Base-by-base conservation (phyloP, 2,329 filamentous ascomycete species). In the Exserohilum turcica region DNA sequence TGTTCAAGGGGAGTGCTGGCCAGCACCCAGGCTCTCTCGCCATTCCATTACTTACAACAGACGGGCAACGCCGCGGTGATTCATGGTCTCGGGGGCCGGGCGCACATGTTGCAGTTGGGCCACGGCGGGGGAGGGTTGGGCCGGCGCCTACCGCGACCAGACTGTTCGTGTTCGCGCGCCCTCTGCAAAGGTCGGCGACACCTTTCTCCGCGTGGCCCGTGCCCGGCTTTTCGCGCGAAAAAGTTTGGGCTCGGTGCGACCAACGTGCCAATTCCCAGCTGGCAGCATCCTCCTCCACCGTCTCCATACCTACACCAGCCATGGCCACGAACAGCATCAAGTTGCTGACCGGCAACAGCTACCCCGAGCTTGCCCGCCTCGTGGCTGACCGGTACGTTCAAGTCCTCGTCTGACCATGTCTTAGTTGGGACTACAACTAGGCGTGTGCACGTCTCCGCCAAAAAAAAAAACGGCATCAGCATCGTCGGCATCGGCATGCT, bases 251-350 rank as follows among this genome's bases (percentile, higher is more conserved):
- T 59, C 47, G 42, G 46, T 24, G 38, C 44, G 48, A 52, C 7
- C 52, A 13, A 50, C 48, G 40, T 58, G 54, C 48, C 42, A 47
- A 50, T 33, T 52, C 60, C 53, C 55, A 60, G 35, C 45, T 63
- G 65, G 57, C 49, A 60, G 61, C 56, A 52, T 56, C 55, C 43
- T 55, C 50, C 29, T 48, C 7, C 59, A 50, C 56, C 35, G 18
- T 47, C n/a, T n/a, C 54, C 40, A 45, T 42, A 52, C 49, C n/a
- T n/a, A n/a, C 49, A 57, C 51, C 60, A 61, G n/a, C 43, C 54
- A 90, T 90, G 87, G 83, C 87, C 63, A 83, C 85, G 59, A 90
- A 90, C 77, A 87, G 84, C 32, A 90, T 90, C 73, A 90, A 90
- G 76, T 78, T 90, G 59, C 79, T 90, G 73, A 90, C 87, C 66